phyloP scores from a whole-genome alignment of 148 eudicot species.

The Persicaria maculosa region DNA sequence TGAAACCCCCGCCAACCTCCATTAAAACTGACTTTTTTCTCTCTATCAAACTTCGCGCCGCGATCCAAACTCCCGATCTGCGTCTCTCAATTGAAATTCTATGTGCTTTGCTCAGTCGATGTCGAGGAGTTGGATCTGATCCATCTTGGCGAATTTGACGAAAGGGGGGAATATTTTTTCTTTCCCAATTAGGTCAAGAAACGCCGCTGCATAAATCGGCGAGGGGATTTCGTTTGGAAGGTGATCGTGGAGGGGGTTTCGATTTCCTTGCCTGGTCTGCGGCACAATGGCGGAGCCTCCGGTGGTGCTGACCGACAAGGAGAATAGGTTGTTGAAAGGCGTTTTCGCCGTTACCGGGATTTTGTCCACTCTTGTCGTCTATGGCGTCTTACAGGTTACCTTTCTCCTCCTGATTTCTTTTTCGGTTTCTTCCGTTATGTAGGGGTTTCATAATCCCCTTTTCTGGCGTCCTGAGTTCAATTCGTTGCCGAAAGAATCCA shows the following conservation, averaged over 20 bases:
- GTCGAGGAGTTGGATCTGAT: constrained; percentile 4
- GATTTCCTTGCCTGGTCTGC: not conserved
- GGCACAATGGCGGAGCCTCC: constrained; percentile 9
- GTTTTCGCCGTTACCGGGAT: constrained; percentile 14
- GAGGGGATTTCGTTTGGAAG: not conserved
- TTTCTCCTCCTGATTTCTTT: not conserved
- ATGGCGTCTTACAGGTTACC: constrained; percentile 3
- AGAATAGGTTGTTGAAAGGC: constrained; percentile 11
- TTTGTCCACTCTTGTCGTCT: constrained; percentile 15
- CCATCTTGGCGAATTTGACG: not conserved
- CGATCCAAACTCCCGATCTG: constrained; percentile 10
- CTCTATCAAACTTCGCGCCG: not conserved
- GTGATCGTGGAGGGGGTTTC: not conserved
- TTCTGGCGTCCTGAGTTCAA: not conserved
- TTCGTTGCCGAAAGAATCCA: not conserved
- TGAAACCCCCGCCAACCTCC: not conserved
- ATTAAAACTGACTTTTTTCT: not conserved
- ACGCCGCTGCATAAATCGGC: constrained; percentile 8
- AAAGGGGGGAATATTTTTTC: not conserved
- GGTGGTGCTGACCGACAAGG: constrained; percentile 7
- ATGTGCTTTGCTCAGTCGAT: not conserved
- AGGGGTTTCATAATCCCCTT: not conserved
- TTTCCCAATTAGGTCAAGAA: not conserved
- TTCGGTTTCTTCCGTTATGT: not conserved
- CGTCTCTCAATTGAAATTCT: not conserved